Evolutionary conservation across 306 rosid species (phyloP), one percentile per base, ranked within the genome.

Genomic region (Sphenostylis stenocarpa): DNA sequence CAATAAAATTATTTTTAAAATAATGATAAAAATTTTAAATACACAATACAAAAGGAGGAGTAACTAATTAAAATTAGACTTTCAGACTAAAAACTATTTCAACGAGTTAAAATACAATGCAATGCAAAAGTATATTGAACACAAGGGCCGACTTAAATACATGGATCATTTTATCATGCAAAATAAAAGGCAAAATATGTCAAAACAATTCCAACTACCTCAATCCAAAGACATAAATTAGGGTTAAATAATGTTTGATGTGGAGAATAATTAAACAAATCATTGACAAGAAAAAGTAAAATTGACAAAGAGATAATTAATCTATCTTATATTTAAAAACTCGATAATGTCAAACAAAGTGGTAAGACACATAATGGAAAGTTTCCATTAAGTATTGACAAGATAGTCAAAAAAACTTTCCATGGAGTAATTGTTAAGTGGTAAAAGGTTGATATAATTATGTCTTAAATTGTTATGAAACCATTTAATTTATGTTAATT

Each of bases 31-130:
- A n/a, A 47, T 63, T 33, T 53, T 43, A 41, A 73, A 73, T 11
- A 67, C 48, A 64, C 49, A 75, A 31, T 48, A n/a, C 67, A 41
- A 3, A 60, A 48, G 64, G 28, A 72, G 23, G 62, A 80, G 65
- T 58, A 67, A 53, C 44, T 67, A 60, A 47, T 80, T 49, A 19
- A 64, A 20, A 10, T 21, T 13, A n/a, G 70, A n/a, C 72, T 51
- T 31, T 38, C 12, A 64, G 38, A 73, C 56, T 53, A 63, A 79
- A 72, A 79, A 51, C 67, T 62, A 71, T 65, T 38, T 60, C 28
- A 15, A 56, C 62, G n/a, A 81, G 49, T 48, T 67, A 43, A 43
- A 56, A 67, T 19, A 49, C 43, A 80, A n/a, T n/a, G n/a, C 4
- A 19, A 63, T 39, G 45, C 9, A 16, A 64, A 63, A 72, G 62